Base-by-base conservation (phyloP, 176 grass and related monocot species). In the Aechmea fasciata region DNA sequence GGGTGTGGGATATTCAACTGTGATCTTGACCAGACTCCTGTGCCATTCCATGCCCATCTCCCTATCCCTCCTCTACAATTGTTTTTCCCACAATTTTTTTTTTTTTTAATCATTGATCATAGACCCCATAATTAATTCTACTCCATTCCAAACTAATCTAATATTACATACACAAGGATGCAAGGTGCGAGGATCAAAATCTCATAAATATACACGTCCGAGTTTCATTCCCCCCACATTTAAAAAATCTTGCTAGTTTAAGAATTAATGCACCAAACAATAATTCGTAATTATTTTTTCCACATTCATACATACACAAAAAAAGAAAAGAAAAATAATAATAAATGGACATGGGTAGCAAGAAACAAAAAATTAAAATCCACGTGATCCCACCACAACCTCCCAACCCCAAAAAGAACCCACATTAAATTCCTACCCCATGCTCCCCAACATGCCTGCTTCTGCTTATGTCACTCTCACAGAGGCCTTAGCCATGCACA, bases 401-500 rank as follows among this genome's bases (percentile, higher is more conserved):
- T 67, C 28, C 26, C 5, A 48, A n/a, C 18, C 65, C 24, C 15
- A 61, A 61, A 47, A 41, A 33, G 15, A 67, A 15, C 65, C 65
- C 4, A 11, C 28, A 19, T 47, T 33, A 67, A 48, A 48, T 18
- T 13, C 33, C 65, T 49, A 48, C 33, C 65, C 29, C 33, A 41
- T 41, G 33, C 33, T 41, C 33, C 33, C 33, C 33, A 83, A 72
- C 52, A 15, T 49, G 63, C 51, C 66, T 79, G 51, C 64, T 63
- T 80, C n/a, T 79, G 82, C 85, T 82, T 78, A 49, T 57, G 89
- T 85, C 89, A 75, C 79, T 78, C 79, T 92, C 79, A 72, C 17
- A 54, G 68, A 67, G 80, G 53, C 78, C 47, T 13, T 68, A 72
- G 80, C 78, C 71, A 77, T 72, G 81, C 65, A 84, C 67, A 75